Percentiles rank a stretch among this genome's conserved stretches.
phyloP scores from a whole-genome alignment of 495 filamentous ascomycete species.

The Glarea lozoyensis region DNA sequence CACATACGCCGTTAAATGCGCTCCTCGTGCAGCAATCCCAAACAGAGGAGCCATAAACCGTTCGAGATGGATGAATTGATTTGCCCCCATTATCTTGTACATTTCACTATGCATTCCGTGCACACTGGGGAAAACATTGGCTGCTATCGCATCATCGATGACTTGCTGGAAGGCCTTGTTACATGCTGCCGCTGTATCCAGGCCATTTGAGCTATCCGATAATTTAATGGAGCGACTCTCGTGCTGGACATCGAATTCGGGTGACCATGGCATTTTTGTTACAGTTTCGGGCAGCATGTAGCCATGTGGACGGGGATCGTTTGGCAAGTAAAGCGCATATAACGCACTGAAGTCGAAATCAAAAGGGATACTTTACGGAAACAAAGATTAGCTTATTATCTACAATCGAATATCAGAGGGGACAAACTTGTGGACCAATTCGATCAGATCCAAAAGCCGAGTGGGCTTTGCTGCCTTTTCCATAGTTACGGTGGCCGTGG shows the following conservation, averaged over 20 bases:
- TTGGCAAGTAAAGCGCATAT: constrained; percentile 26
- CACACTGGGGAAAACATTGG: constrained; percentile 29
- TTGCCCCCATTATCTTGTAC: constrained; percentile 35
- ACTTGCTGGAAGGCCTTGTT: constrained; percentile 27
- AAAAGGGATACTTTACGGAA: neutral
- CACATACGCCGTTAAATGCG: constrained; percentile 41
- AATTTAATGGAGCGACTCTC: constrained; percentile 24
- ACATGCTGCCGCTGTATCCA: constrained; percentile 8
- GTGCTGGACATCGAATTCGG: constrained; percentile 28
- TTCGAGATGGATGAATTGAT: constrained; percentile 33
- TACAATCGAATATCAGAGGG: too few relatives aligned
- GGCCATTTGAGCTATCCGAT: constrained; percentile 19
- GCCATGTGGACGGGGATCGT: constrained; percentile 31
- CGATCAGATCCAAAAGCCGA: too few relatives aligned
- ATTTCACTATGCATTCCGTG: constrained; percentile 34
- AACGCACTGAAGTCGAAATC: neutral
- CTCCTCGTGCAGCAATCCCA: constrained; percentile 39
- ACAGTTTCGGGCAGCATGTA: constrained; percentile 33
- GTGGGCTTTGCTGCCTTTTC: too few relatives aligned
- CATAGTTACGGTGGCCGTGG: too few relatives aligned
- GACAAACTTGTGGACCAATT: too few relatives aligned
- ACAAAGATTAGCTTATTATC: too few relatives aligned
- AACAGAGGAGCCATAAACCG: constrained; percentile 39
- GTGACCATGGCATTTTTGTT: constrained; percentile 35
- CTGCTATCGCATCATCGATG: constrained; percentile 27